Conservation (phyloP, 225 moss, liverwort and hornwort species). For the Pseudoscleropodium purum region DNA sequence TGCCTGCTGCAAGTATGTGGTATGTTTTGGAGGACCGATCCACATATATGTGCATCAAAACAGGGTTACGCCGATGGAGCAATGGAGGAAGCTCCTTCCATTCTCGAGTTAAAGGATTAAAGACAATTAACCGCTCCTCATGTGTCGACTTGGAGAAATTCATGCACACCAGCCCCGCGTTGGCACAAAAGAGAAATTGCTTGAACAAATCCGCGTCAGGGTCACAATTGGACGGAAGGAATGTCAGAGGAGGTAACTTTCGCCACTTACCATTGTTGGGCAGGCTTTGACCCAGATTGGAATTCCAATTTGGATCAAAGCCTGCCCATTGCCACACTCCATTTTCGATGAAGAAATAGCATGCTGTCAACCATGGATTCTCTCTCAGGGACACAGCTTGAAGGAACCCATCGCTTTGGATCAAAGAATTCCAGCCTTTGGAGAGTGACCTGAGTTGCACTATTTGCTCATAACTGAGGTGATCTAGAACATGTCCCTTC, state of each 20-base stretch:
- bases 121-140: background rate
- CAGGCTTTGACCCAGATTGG: background rate
- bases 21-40: background rate
- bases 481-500: background rate
- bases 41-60: background rate
- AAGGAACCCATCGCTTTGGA: background rate
- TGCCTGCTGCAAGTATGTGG: conserved; percentile 1
- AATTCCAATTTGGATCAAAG: background rate
- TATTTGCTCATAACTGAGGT: background rate
- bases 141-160: background rate
- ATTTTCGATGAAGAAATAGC: background rate
- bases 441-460: background rate
- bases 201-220: conserved; percentile 15
- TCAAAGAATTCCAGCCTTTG: background rate
- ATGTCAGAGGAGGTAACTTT: background rate
- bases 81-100: background rate
- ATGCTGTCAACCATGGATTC: background rate
- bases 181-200: background rate
- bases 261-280: conserved; percentile 3
- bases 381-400: background rate
- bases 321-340: background rate
- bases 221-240: background rate
- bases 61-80: background rate
- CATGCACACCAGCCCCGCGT: background rate
- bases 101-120: background rate